Conservation (phyloP, 306 rosid species). For the Dalbergia oliveri region DNA sequence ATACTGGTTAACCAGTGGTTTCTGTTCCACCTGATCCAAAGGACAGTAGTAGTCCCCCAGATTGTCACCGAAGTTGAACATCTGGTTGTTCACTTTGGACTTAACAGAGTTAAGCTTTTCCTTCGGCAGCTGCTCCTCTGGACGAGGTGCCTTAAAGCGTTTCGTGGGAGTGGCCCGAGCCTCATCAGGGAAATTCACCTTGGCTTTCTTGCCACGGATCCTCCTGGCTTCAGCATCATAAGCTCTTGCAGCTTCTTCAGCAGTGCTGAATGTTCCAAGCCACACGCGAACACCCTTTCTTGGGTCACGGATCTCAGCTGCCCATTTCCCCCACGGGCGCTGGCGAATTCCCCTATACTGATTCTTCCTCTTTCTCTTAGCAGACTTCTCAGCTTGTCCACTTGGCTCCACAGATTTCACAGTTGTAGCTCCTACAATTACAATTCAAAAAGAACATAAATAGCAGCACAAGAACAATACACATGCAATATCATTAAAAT, state of each 20-base stretch:
- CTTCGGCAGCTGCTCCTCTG: constrained; percentile 52
- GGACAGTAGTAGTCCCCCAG: constrained; percentile 55
- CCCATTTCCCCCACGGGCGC: constrained; percentile 99
- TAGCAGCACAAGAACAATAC: background rate
- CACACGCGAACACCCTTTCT: constrained; percentile 97
- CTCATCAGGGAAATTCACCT: constrained; percentile 92
- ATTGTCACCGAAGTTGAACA: constrained; percentile 48
- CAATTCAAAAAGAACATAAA: constrained; percentile 20
- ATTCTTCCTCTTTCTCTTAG: constrained; percentile 86
- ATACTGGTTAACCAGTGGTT: constrained; percentile 64
- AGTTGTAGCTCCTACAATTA: constrained; percentile 57
- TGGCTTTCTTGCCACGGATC: constrained; percentile 95
- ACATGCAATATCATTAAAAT: constrained; percentile 23
- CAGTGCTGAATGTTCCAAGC: constrained; percentile 99
- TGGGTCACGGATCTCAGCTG: constrained; percentile 98
- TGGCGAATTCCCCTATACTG: constrained; percentile 94
- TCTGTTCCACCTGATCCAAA: constrained; percentile 73
- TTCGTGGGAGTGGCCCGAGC: constrained; percentile 55
- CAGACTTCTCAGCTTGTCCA: constrained; percentile 69
- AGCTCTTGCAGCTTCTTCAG: constrained; percentile 99
- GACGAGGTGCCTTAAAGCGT: constrained; percentile 52
- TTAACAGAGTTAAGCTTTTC: constrained; percentile 51
- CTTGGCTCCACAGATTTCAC: constrained; percentile 63
- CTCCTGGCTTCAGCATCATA: constrained; percentile 94
- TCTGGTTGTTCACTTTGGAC: constrained; percentile 60